Percentiles rank a stretch among this genome's conserved stretches.
These are phyloP conservation scores for Sungouiella blattae DNA, from an alignment of 805 yeast species.

Conservation along the genomic window DNA sequence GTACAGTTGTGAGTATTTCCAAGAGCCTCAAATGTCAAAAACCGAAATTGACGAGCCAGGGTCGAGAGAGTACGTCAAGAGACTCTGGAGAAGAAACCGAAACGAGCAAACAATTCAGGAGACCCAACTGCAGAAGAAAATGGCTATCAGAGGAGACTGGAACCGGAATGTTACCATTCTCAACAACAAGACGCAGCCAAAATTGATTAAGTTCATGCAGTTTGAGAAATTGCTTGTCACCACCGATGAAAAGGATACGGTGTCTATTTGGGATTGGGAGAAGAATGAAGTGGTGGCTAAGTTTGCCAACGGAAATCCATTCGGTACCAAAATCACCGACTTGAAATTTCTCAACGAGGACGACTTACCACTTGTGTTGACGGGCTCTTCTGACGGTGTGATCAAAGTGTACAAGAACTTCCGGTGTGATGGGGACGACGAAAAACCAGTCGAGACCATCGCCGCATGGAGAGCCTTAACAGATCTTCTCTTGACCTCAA, in stretches of 20 bases:
- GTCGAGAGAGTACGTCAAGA: slow-evolving; percentile 73
- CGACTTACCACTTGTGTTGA: slow-evolving; percentile 76
- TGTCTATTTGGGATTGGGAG: slow-evolving; percentile 88
- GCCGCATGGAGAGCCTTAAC: slow-evolving; percentile 93
- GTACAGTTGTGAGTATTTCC: slow-evolving; percentile 85
- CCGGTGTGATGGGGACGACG: slow-evolving; percentile 35
- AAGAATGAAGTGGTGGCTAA: slow-evolving; percentile 52
- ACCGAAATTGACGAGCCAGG: slow-evolving; percentile 90
- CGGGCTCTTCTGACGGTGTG: slow-evolving; percentile 95
- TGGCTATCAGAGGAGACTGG: slow-evolving; percentile 88
- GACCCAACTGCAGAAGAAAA: slow-evolving; percentile 84
- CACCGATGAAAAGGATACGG: slow-evolving; percentile 78
- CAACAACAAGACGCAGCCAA: slow-evolving; percentile 78
- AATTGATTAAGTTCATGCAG: slow-evolving; percentile 75
- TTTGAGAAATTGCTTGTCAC: slow-evolving; percentile 81
- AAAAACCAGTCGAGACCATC: slow-evolving; percentile 50
- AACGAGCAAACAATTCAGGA: slow-evolving; percentile 83
- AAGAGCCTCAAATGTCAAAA: slow-evolving; percentile 90
- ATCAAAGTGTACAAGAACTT: slow-evolving; percentile 80
- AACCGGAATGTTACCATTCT: slow-evolving; percentile 53
- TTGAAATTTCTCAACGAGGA: slow-evolving; percentile 86
- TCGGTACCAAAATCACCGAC: slow-evolving; percentile 86
- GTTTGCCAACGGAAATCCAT: slow-evolving; percentile 81
- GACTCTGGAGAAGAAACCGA: slow-evolving; percentile 86
- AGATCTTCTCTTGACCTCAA: slow-evolving; percentile 74